Evolutionary conservation across 2,329 filamentous ascomycete species (phyloP), one percentile per base, ranked within the genome.

Genomic region (Cytospora schulzeri): DNA sequence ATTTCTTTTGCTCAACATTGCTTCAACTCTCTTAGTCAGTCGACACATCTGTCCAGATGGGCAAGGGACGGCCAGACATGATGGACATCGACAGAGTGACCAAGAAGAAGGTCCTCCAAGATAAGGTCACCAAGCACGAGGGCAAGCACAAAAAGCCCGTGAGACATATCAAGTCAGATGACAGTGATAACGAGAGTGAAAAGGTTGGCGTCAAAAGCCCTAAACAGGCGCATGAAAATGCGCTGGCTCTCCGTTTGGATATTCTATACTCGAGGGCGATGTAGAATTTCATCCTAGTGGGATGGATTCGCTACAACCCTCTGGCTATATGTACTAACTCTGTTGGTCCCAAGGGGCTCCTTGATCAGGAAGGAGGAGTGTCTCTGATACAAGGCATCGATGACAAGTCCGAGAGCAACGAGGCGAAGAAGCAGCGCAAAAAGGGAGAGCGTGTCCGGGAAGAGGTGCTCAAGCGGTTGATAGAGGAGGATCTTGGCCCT

Each of bases 61-160:
- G 63, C 54, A 65, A 65, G 51, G 48, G 41, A 48, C 59, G 48
- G 14, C 48, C 63, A 29, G 48, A 53, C 19, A 35, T 11, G 28
- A 52, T 62, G 22, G 59, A 50, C 11, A 38, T 54, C 51, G 52
- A 48, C 38, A 52, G 57, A 38, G 51, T 45, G 64, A 51, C 56
- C 60, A 65, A 62, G 57, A 66, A 68, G 67, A 69, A 70, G 59
- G 53, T 62, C 60, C 29, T 55, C 45, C 38, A 68, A 28, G 53
- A 66, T 54, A 62, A 60, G 60, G 54, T 60, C 60, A 66, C 51
- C n/a, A 65, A 65, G 28, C 35, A 65, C 29, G 63, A 65, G 29
- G 33, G 35, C 50, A 65, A 52, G 31, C 60, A 63, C 31, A 66
- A 61, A 62, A 70, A 56, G 61, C 51, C 58, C 56, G 33, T 28